Evolutionary conservation across 192 early-diverging fungal genomes (phyloP).

Genomic region (Glomus cerebriforme): DNA sequence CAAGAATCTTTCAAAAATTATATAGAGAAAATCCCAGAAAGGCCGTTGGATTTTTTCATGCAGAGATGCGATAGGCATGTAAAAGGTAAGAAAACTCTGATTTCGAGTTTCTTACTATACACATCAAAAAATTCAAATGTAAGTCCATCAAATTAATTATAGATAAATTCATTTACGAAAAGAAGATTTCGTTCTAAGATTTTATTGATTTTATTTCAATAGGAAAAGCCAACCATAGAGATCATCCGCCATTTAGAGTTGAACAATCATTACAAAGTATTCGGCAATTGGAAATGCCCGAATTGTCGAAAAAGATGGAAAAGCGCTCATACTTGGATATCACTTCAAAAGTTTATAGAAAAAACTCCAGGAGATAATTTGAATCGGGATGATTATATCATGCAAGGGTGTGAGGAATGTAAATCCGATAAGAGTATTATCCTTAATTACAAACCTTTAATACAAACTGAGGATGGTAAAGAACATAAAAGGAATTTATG

Average conservation of each 20-base stretch:
- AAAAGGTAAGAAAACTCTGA: background rate
- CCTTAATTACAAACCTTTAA: background rate
- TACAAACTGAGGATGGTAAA: background rate
- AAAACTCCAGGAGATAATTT: background rate
- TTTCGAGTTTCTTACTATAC: background rate
- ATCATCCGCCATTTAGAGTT: background rate
- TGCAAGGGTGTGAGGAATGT: background rate
- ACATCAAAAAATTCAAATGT: background rate
- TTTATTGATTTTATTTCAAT: too few species aligned
- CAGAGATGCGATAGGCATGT: background rate
- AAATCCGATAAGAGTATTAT: background rate
- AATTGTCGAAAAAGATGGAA: conserved; percentile 7
- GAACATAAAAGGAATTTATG: background rate
- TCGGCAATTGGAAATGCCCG: conserved; percentile 1
- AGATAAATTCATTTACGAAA: too few species aligned
- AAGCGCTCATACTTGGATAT: conserved; percentile 33
- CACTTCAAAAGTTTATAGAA: conserved; percentile 25
- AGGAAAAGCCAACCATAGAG: background rate
- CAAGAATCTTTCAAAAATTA: background rate
- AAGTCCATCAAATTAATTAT: too few species aligned
- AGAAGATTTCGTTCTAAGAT: too few species aligned
- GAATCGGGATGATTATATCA: background rate
- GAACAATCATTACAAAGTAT: conserved; percentile 1
- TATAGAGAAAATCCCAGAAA: too few species aligned
- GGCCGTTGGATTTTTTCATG: background rate